These are phyloP conservation scores for Leccinum holopus DNA, from an alignment of 1,284 basidiomycete species.

Conservation along the genomic window DNA sequence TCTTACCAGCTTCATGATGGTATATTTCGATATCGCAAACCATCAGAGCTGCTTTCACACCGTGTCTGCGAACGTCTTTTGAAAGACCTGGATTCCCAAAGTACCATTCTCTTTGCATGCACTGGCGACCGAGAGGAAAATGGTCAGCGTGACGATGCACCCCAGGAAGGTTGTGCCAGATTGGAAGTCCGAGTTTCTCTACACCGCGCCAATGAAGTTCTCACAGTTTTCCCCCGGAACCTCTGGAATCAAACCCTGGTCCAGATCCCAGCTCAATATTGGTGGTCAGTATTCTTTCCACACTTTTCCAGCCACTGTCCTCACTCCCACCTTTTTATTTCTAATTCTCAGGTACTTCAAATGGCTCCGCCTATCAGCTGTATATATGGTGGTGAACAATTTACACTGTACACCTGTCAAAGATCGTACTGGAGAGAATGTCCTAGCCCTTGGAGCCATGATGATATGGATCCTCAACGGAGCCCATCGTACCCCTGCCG, in stretches of 20 bases:
- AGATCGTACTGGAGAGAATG: background rate
- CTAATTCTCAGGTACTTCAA: conserved; percentile 12
- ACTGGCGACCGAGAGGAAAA: background rate
- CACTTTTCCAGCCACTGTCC: background rate
- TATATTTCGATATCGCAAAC: conserved; percentile 2
- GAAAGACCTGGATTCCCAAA: background rate
- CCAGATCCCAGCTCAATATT: background rate
- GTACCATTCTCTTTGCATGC: conserved; percentile 2
- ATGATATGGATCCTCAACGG: background rate
- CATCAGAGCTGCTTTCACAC: background rate
- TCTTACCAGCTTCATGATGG: conserved; percentile 16
- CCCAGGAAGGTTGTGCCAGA: conserved; percentile 9
- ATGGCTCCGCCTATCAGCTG: conserved; percentile 1
- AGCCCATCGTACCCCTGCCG: background rate
- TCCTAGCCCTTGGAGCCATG: background rate
- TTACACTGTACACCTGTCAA: background rate
- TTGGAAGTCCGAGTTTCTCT: conserved; percentile 4
- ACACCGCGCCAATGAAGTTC: fast-evolving
- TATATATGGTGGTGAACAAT: background rate
- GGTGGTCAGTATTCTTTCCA: conserved; percentile 7
- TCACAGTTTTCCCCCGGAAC: background rate
- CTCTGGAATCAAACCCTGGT: conserved; percentile 4
- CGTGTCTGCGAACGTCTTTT: background rate
- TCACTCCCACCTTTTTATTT: background rate
- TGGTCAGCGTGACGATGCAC: background rate